phyloP scores from a whole-genome alignment of 306 rosid species.

The Myrica gale region DNA sequence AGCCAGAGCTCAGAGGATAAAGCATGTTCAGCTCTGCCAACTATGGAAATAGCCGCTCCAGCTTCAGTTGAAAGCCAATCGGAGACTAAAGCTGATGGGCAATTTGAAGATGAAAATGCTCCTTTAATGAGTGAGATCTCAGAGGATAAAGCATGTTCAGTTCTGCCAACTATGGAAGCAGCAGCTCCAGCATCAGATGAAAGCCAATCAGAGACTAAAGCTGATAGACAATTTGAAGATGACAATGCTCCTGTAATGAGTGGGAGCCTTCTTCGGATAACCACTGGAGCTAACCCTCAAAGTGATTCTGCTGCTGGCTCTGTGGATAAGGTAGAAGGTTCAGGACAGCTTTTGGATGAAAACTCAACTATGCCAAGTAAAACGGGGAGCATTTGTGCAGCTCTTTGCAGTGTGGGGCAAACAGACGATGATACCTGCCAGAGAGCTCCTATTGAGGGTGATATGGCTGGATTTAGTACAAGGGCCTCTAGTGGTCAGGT shows the following conservation, averaged over 20 bases:
- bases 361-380: slow-evolving; percentile 25
- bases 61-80: slow-evolving; percentile 32
- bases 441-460: slow-evolving; percentile 32
- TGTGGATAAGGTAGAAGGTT: slow-evolving; percentile 37
- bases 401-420: slow-evolving; percentile 29
- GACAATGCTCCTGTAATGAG: slow-evolving; percentile 27
- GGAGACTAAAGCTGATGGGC: slow-evolving; percentile 23
- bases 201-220: slow-evolving; percentile 28
- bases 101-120: slow-evolving; percentile 14
- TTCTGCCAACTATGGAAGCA: slow-evolving; percentile 13
- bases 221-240: slow-evolving; percentile 22
- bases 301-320: slow-evolving; percentile 22
- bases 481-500: slow-evolving; percentile 29
- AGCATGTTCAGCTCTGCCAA: slow-evolving; percentile 21
- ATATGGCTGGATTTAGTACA: slow-evolving; percentile 18
- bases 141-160: slow-evolving; percentile 38
- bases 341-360: slow-evolving; percentile 31
- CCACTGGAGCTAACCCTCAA: slow-evolving; percentile 31
- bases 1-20: slow-evolving; percentile 35
- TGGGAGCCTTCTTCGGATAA: slow-evolving; percentile 19
- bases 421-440: slow-evolving; percentile 33
- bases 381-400: slow-evolving; percentile 29
- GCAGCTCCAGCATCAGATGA: slow-evolving; percentile 32
- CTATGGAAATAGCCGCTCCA: slow-evolving; percentile 27
- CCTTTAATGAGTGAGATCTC: slow-evolving; percentile 27